Percentiles rank a stretch among this genome's conserved stretches.
These are phyloP conservation scores for Themeda triandra DNA, from an alignment of 176 grass and related monocot genomes.

Conservation along the genomic window DNA sequence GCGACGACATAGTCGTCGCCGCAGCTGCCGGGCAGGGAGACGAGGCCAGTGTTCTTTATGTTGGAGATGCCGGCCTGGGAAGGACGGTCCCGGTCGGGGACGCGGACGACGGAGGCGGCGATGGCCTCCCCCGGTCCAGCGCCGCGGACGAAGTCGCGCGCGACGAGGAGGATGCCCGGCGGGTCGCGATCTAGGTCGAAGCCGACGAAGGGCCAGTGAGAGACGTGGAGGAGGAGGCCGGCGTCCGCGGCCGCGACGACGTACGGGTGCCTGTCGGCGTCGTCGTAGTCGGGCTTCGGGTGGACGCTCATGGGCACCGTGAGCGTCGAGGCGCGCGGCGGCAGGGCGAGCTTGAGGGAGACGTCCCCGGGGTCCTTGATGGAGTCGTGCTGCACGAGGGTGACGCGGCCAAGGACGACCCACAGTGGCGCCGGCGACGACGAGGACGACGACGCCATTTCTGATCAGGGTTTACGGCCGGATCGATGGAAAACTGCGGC, in stretches of 20 bases:
- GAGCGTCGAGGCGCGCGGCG: neutral
- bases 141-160: neutral
- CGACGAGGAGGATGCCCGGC: slow-evolving; percentile 1
- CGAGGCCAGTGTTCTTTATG: neutral
- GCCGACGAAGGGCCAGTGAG: slow-evolving; percentile 6
- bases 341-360: neutral
- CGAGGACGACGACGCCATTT: neutral
- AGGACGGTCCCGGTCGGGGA: neutral
- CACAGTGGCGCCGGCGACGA: neutral
- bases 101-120: neutral
- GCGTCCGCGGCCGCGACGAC: neutral
- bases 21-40: neutral
- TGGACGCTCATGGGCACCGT: slow-evolving; percentile 18
- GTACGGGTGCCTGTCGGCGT: slow-evolving; percentile 7
- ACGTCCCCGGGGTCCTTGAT: neutral
- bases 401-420: neutral
- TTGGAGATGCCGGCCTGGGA: neutral
- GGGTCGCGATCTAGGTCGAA: neutral
- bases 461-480: neutral
- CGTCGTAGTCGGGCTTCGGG: neutral
- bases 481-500: neutral
- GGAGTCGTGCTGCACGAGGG: slow-evolving; percentile 7
- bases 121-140: neutral
- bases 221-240: neutral
- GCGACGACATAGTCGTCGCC: neutral